Percentiles rank a stretch among this genome's conserved stretches.
These are phyloP conservation scores for Vaccinium corymbosum DNA, from an alignment of 148 eudicot species.

Conservation along the genomic window DNA sequence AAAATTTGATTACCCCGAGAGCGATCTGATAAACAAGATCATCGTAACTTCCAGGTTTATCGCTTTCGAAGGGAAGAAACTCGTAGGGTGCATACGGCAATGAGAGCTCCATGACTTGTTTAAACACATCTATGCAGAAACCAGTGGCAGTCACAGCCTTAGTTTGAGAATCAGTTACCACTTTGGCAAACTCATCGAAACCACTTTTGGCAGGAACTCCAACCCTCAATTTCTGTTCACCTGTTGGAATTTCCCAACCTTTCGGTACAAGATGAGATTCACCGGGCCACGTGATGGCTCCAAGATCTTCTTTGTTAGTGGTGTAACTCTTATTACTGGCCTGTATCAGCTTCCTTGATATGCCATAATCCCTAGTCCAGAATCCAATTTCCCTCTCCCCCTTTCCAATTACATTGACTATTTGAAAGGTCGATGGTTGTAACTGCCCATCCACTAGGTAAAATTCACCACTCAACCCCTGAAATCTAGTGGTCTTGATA, in stretches of 20 bases:
- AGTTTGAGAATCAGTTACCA: conserved; percentile 22
- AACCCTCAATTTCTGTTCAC: conserved; percentile 33
- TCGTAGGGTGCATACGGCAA: conserved; percentile 30
- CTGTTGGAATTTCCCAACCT: conserved; percentile 58
- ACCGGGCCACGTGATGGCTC: conserved; percentile 62
- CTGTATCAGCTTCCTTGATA: conserved; percentile 18
- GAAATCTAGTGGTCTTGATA: conserved; percentile 29
- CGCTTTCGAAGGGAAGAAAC: conserved; percentile 24
- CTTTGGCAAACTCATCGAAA: conserved; percentile 33
- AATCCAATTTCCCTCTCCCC: conserved; percentile 44
- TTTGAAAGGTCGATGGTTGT: conserved; percentile 29
- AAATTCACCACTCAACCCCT: conserved; percentile 60
- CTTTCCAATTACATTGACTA: conserved; percentile 42
- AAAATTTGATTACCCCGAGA: conserved; percentile 26
- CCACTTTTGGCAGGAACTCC: conserved; percentile 38
- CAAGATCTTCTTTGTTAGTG: conserved; percentile 28
- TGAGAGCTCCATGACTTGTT: conserved; percentile 29
- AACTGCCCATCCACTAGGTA: conserved; percentile 40
- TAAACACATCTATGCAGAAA: conserved; percentile 53
- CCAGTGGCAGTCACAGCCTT: conserved; percentile 28
- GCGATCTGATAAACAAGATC: conserved; percentile 35
- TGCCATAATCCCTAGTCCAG: conserved; percentile 49
- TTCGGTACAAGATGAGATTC: conserved; percentile 32
- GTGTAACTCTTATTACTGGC: conserved; percentile 14
- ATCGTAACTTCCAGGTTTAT: conserved; percentile 21